Evolutionary conservation across 306 rosid genomes (phyloP).

Genomic region (Hippophae gyantsensis): DNA sequence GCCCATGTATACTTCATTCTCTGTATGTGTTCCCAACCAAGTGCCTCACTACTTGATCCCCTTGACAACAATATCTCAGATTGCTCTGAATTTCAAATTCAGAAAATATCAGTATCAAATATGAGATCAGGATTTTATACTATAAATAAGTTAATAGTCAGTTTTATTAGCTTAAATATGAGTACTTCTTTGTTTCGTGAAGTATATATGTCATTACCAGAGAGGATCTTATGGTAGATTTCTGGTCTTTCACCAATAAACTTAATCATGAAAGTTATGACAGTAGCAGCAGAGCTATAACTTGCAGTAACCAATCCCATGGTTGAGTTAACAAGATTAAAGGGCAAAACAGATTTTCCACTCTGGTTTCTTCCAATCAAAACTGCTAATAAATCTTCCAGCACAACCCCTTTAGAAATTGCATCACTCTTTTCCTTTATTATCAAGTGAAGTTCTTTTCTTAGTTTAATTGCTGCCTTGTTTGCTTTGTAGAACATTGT

Average conservation of each 20-base stretch:
- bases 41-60: neutral
- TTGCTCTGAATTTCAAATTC: constrained; percentile 10
- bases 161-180: neutral
- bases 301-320: constrained; percentile 43
- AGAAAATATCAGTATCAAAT: neutral
- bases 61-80: constrained; percentile 3
- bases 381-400: constrained; percentile 28
- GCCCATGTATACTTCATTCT: constrained; percentile 27
- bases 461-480: constrained; percentile 26
- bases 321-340: constrained; percentile 25
- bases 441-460: constrained; percentile 22
- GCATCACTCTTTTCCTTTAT: constrained; percentile 30
- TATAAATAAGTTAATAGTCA: neutral
- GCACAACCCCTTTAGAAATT: constrained; percentile 18
- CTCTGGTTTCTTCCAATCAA: constrained; percentile 26
- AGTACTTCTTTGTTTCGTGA: neutral
- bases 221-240: constrained; percentile 31
- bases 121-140: neutral
- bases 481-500: constrained; percentile 24
- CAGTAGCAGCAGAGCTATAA: constrained; percentile 21
- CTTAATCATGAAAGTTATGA: constrained; percentile 40
- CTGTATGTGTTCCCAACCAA: constrained; percentile 13
- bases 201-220: constrained; percentile 17
- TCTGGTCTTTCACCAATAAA: constrained; percentile 36
- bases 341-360: constrained; percentile 31